Conservation (phyloP, 352 stramenopile species). For the Halophytophthora polymorphica region DNA sequence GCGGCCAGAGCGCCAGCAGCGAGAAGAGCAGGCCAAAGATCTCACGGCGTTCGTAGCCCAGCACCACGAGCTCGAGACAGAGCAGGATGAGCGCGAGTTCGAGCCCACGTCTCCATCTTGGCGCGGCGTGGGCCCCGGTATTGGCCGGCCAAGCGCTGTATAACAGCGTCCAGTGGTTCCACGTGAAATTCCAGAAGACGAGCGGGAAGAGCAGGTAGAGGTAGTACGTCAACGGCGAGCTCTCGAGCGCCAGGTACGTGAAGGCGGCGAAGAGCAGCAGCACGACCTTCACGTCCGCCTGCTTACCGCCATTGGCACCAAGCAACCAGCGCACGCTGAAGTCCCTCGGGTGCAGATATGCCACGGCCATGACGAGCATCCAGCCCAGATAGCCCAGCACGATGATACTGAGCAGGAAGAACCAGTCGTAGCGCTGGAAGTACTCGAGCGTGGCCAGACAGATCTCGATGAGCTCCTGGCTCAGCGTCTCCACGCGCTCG, state of each 20-base stretch:
- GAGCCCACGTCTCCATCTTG: constrained; percentile 21
- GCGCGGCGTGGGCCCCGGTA: constrained; percentile 1
- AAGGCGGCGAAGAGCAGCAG: constrained; percentile 30
- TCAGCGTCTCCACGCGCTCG: constrained; percentile 39
- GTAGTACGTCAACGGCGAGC: constrained; percentile 72
- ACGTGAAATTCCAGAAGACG: constrained; percentile 60
- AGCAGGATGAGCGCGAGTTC: constrained; percentile 39
- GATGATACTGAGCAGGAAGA: constrained; percentile 74
- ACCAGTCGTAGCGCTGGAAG: constrained; percentile 84
- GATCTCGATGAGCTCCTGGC: constrained; percentile 67
- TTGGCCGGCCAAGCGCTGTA: constrained; percentile 2
- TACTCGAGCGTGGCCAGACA: constrained; percentile 76
- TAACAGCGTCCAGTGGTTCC: constrained; percentile 38
- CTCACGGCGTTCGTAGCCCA: constrained; percentile 61
- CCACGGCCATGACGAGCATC: constrained; percentile 60
- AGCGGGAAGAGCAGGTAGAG: constrained; percentile 71
- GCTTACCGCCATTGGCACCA: constrained; percentile 14
- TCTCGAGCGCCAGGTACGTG: constrained; percentile 57
- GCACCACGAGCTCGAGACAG: constrained; percentile 62
- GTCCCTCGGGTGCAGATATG: constrained; percentile 42
- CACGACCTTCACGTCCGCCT: constrained; percentile 25
- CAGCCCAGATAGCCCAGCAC: constrained; percentile 76
- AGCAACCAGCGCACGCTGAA: constrained; percentile 32
- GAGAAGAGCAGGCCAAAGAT: constrained; percentile 69
- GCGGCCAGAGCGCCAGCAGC: constrained; percentile 50